phyloP scores from a whole-genome alignment of 2,329 filamentous ascomycete genomes.

The Escovopsis sp. region DNA sequence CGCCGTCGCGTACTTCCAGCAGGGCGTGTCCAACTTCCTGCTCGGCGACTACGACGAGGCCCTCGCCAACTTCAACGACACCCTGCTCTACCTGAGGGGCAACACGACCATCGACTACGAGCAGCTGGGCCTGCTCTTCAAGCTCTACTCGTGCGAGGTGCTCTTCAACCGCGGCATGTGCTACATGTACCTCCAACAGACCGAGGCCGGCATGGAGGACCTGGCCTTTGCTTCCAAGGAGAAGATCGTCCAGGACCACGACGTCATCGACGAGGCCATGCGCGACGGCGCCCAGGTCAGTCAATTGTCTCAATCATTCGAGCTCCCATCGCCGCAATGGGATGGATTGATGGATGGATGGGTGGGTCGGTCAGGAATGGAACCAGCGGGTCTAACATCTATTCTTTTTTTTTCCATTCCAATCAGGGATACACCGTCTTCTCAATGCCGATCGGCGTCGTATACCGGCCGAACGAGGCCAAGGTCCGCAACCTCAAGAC shows the following conservation, averaged over 20 bases:
- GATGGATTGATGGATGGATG: too few relatives aligned
- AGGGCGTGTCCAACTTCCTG: slow-evolving; percentile 95
- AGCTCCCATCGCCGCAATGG: too few relatives aligned
- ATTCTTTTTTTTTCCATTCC: slow-evolving; percentile 12
- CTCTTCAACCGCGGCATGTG: slow-evolving; percentile 94
- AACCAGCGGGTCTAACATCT: background rate
- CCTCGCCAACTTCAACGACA: slow-evolving; percentile 96
- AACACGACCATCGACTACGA: slow-evolving; percentile 98
- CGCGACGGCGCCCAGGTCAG: slow-evolving; percentile 77
- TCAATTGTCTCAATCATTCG: background rate
- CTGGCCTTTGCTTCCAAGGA: slow-evolving; percentile 83
- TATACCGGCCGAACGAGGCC: slow-evolving; percentile 91
- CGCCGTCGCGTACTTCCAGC: slow-evolving; percentile 94
- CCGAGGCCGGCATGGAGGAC: slow-evolving; percentile 81
- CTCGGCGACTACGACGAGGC: slow-evolving; percentile 96
- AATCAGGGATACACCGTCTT: slow-evolving; percentile 89
- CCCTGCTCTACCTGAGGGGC: slow-evolving; percentile 80
- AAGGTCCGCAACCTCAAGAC: slow-evolving; percentile 98
- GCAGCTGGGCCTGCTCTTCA: slow-evolving; percentile 87
- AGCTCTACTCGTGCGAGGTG: slow-evolving; percentile 92
- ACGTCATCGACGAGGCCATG: slow-evolving; percentile 96
- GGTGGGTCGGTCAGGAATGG: too few relatives aligned
- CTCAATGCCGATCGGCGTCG: slow-evolving; percentile 87
- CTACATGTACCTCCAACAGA: slow-evolving; percentile 92
- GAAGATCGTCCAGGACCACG: slow-evolving; percentile 90